Evolutionary conservation across 2,329 filamentous ascomycete genomes (phyloP).

Genomic region (Magnaporthales sp.): DNA sequence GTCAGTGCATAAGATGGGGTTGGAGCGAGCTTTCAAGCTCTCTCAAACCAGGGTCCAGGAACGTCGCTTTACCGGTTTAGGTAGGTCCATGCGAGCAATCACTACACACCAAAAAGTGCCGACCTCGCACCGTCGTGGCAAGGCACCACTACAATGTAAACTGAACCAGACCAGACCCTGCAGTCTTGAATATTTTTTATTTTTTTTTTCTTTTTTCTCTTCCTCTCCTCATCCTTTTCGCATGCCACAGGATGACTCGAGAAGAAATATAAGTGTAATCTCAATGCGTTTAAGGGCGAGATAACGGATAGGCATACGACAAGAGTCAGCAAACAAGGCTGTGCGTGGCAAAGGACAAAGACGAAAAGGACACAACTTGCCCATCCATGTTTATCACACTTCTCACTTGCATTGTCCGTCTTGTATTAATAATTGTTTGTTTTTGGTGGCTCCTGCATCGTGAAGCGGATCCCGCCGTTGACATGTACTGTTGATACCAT

Average conservation of each 20-base stretch:
- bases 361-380: neutral
- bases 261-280: neutral
- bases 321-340: neutral
- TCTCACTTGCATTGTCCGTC: neutral
- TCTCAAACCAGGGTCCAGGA: neutral
- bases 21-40: neutral
- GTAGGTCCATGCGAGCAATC: slow-evolving; percentile 3
- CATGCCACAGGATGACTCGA: neutral
- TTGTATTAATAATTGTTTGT: neutral
- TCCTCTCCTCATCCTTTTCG: neutral
- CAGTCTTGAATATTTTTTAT: neutral
- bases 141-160: neutral
- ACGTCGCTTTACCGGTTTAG: slow-evolving; percentile 4
- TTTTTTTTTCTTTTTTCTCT: too few species aligned
- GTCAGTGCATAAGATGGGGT: neutral
- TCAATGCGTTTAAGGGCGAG: neutral
- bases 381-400: neutral
- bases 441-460: neutral
- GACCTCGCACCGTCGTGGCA: slow-evolving; percentile 1
- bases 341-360: neutral
- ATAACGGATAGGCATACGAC: neutral
- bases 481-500: neutral
- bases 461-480: neutral
- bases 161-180: neutral
- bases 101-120: neutral